Conservation (phyloP, 129 eudicot species). For the Lactuca sativa region DNA sequence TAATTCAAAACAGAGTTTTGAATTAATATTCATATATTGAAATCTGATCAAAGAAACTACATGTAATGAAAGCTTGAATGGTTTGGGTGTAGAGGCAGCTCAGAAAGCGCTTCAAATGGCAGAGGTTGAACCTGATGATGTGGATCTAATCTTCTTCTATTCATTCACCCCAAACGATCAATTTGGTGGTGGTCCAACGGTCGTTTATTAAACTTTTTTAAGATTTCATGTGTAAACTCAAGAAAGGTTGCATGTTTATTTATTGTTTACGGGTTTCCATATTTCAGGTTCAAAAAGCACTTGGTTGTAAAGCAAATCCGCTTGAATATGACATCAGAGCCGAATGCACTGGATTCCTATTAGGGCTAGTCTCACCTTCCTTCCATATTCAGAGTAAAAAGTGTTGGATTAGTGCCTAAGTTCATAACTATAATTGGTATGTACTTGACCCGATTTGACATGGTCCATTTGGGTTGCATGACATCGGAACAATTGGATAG, state of each 20-base stretch:
- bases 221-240: not conserved
- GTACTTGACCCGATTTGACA: no score
- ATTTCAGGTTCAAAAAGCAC: slow-evolving; percentile 53
- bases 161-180: slow-evolving; percentile 77
- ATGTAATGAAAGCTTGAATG: slow-evolving; percentile 72
- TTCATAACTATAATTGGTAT: no score
- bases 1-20: no score
- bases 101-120: slow-evolving; percentile 86
- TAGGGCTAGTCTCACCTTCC: slow-evolving; percentile 70
- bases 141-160: slow-evolving; percentile 74
- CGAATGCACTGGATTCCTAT: slow-evolving; percentile 60
- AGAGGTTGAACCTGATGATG: slow-evolving; percentile 67
- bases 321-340: slow-evolving; percentile 63
- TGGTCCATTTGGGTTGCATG: no score
- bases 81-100: slow-evolving; percentile 75
- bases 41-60: slow-evolving; percentile 21
- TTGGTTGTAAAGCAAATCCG: slow-evolving; percentile 59
- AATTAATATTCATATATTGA: not conserved
- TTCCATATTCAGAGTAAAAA: slow-evolving; percentile 58
- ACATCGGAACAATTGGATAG: no score
- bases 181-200: slow-evolving; percentile 72
- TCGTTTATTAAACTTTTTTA: not conserved
- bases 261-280: not conserved
- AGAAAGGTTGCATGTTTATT: not conserved
- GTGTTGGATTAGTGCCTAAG: no score